These are phyloP conservation scores for Suhomyces choctaworum DNA, from an alignment of 1,139 yeast species.

Conservation along the genomic window DNA sequence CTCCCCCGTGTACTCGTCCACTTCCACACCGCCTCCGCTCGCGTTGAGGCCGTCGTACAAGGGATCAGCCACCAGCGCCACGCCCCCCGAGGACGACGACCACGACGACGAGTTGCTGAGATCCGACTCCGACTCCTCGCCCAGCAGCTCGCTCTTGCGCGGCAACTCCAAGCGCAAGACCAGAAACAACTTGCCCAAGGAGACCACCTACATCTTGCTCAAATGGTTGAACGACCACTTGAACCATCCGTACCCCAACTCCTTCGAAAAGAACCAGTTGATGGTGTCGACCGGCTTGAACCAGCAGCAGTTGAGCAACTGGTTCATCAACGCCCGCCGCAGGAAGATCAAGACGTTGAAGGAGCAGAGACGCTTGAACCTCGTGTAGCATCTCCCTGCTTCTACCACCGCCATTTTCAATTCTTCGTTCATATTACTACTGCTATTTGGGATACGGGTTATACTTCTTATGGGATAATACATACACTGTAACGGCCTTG, in stretches of 20 bases:
- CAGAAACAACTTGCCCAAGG: conserved; percentile 82
- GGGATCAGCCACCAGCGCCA: conserved; percentile 2
- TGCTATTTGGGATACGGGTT: conserved; percentile 5
- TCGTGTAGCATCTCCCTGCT: too few relatives aligned
- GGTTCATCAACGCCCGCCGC: conserved; percentile 96
- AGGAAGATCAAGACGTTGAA: conserved; percentile 62
- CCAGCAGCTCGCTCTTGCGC: conserved; percentile 5
- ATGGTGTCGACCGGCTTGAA: conserved; percentile 84
- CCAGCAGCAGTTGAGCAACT: conserved; percentile 87
- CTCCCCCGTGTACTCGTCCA: conserved; percentile 16
- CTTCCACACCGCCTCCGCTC: conserved; percentile 17
- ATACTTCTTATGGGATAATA: conserved; percentile 1
- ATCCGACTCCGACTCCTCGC: conserved; percentile 9
- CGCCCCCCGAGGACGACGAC: conserved; percentile 10
- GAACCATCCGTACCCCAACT: conserved; percentile 92
- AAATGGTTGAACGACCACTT: conserved; percentile 84
- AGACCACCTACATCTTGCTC: conserved; percentile 77
- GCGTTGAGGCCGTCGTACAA: conserved; percentile 10
- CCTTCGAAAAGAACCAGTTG: conserved; percentile 80
- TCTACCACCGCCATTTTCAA: conserved; percentile 4
- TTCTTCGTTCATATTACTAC: conserved; percentile 6
- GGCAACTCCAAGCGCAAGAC: conserved; percentile 40
- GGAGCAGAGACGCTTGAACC: conserved; percentile 36
- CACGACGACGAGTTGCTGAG: conserved; percentile 10
- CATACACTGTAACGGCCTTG: too few relatives aligned